Conservation (phyloP, 768 basidiomycete species). For the Suillus americanus region DNA sequence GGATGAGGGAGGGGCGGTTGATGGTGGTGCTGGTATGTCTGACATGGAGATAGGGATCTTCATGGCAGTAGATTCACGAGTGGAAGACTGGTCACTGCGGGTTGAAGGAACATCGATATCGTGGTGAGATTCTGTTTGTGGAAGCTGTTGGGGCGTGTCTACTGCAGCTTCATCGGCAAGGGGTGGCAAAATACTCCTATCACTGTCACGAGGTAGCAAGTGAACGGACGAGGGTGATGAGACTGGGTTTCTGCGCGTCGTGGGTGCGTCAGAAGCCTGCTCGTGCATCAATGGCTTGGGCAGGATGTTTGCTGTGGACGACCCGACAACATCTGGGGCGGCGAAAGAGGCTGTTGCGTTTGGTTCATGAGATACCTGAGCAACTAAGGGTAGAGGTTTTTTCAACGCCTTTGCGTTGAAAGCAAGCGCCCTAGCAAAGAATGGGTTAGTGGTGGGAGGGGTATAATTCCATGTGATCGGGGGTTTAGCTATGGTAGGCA, state of each 20-base stretch:
- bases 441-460: background rate
- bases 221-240: background rate
- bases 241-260: too few species aligned
- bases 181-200: background rate
- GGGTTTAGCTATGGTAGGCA: background rate
- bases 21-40: background rate
- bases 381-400: background rate
- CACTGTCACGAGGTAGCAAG: background rate
- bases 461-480: background rate
- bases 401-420: background rate
- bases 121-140: background rate
- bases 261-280: background rate
- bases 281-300: background rate
- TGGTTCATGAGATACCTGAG: background rate
- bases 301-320: background rate
- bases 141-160: background rate
- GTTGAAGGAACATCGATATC: background rate
- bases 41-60: background rate
- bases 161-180: background rate
- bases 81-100: background rate
- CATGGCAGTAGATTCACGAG: slow-evolving; percentile 1
- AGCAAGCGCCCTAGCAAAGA: background rate
- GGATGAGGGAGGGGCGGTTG: slow-evolving; percentile 4
- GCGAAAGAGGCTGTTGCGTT: background rate
- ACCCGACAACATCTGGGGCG: background rate